Evolutionary conservation across 169 alveolate genomes (phyloP).

Genomic region (Cryptosporidium sp.): DNA sequence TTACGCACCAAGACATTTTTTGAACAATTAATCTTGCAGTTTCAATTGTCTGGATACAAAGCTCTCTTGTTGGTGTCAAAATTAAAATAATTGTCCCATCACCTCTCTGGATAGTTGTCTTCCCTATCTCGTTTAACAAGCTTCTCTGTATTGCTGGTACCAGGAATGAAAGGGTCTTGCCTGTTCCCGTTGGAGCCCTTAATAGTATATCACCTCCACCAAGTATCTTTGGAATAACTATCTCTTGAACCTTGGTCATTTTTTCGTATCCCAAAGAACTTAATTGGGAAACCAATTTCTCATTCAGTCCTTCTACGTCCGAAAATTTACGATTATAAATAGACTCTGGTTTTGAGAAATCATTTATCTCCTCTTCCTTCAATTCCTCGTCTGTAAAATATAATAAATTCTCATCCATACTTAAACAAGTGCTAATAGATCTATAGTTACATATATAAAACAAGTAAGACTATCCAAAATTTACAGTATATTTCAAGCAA

Average conservation of each 20-base stretch:
- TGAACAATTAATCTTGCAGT: constrained; percentile 79
- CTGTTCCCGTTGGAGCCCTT: constrained; percentile 96
- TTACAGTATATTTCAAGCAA: background rate
- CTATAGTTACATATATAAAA: background rate
- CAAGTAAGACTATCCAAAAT: background rate
- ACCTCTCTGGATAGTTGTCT: constrained; percentile 62
- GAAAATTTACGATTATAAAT: constrained; percentile 75
- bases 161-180: constrained; percentile 95
- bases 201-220: constrained; percentile 92
- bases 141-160: constrained; percentile 90
- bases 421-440: background rate
- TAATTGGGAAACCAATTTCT: constrained; percentile 43
- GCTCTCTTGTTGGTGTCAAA: constrained; percentile 90
- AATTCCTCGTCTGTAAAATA: constrained; percentile 52
- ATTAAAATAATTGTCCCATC: constrained; percentile 85
- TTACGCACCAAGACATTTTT: constrained; percentile 84
- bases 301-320: constrained; percentile 50
- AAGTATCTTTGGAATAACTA: constrained; percentile 90
- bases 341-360: background rate
- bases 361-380: background rate
- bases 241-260: constrained; percentile 89
- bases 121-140: constrained; percentile 64
- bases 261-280: constrained; percentile 82
- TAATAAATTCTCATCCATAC: constrained; percentile 22
- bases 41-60: constrained; percentile 85